Conservation (phyloP, 768 basidiomycete genomes). For the Auricularia cornea region DNA sequence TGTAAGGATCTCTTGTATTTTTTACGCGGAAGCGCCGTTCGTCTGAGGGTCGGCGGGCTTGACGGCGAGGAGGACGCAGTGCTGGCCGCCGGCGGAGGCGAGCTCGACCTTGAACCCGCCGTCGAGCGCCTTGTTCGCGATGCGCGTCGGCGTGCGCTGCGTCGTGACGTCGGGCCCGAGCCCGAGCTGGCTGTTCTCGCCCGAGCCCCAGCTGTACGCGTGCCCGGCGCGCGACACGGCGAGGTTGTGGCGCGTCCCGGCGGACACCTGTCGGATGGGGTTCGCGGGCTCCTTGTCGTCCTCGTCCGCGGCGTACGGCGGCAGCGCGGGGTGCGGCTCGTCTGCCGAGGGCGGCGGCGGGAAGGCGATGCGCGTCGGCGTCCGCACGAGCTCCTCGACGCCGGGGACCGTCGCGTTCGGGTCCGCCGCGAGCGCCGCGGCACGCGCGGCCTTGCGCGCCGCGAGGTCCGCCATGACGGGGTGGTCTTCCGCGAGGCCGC, state of each 20-base stretch:
- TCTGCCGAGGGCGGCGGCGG: constrained; percentile 8
- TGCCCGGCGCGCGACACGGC: constrained; percentile 10
- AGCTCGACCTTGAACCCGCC: constrained; percentile 8
- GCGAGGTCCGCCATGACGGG: constrained; percentile 12
- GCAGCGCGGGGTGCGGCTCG: constrained; percentile 3
- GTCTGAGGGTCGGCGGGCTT: not conserved
- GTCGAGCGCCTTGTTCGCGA: constrained; percentile 7
- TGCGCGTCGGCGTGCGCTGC: constrained; percentile 6
- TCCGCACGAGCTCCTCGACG: constrained; percentile 5
- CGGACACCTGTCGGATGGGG: constrained; percentile 8
- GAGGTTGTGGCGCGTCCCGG: constrained; percentile 12
- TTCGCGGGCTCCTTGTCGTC: constrained; percentile 1
- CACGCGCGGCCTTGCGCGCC: constrained; percentile 2
- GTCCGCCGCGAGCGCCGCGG: not conserved
- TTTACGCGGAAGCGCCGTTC: too few relatives aligned
- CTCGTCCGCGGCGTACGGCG: not conserved
- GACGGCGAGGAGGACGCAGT: constrained; percentile 11
- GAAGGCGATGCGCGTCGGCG: constrained; percentile 9
- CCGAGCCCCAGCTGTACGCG: constrained; percentile 12
- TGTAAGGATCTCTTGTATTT: too few relatives aligned
- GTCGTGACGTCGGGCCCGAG: constrained; percentile 7
- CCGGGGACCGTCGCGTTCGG: not conserved
- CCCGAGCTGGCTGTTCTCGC: constrained; percentile 9
- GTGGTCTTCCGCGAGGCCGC: constrained; percentile 46
- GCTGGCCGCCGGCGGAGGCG: constrained; percentile 11